Percentiles rank a stretch among this genome's conserved stretches.
Evolutionary conservation across 2,329 filamentous ascomycete species (phyloP).

Genomic region (Ophiocordyceps polyrhachis-furcata): DNA sequence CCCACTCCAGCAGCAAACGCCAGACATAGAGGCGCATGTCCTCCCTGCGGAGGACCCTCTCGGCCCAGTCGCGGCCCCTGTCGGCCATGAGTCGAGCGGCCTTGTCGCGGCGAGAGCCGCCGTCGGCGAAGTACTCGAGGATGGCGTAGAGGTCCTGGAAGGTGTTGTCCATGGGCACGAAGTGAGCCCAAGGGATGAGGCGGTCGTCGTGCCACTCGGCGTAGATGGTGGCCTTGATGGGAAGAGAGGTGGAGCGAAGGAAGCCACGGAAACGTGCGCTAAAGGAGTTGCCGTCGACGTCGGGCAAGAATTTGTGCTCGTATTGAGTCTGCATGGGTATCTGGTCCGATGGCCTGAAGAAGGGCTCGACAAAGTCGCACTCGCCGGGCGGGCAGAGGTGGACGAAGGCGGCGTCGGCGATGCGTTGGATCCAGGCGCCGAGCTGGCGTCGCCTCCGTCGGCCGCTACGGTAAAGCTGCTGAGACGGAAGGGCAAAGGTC

Average conservation of each 20-base stretch:
- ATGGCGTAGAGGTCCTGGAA: slow-evolving; percentile 48
- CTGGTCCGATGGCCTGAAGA: slow-evolving; percentile 13
- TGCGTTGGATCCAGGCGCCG: slow-evolving; percentile 20
- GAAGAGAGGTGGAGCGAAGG: slow-evolving; percentile 42
- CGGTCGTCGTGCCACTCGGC: slow-evolving; percentile 58
- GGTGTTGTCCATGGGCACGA: slow-evolving; percentile 51
- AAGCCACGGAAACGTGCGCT: slow-evolving; percentile 45
- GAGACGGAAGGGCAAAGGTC: slow-evolving; percentile 30
- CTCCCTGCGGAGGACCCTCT: slow-evolving; percentile 39
- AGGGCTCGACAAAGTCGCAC: slow-evolving; percentile 20
- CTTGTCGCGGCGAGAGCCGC: slow-evolving; percentile 25
- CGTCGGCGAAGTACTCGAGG: slow-evolving; percentile 45
- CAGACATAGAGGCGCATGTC: slow-evolving; percentile 51
- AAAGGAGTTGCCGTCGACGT: slow-evolving; percentile 53
- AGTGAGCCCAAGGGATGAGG: slow-evolving; percentile 52
- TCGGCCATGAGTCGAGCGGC: slow-evolving; percentile 41
- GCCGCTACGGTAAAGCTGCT: slow-evolving; percentile 22
- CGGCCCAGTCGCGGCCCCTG: slow-evolving; percentile 40
- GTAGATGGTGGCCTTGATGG: slow-evolving; percentile 55
- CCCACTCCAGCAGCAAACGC: slow-evolving; percentile 40
- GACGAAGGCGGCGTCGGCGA: slow-evolving; percentile 26
- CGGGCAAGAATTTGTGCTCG: slow-evolving; percentile 45
- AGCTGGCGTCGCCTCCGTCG: slow-evolving; percentile 14
- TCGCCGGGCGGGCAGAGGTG: slow-evolving; percentile 17
- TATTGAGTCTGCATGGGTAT: slow-evolving; percentile 30